Base-by-base conservation (phyloP, 116 monocot genomes). In the Dioscorea cayenensis region DNA sequence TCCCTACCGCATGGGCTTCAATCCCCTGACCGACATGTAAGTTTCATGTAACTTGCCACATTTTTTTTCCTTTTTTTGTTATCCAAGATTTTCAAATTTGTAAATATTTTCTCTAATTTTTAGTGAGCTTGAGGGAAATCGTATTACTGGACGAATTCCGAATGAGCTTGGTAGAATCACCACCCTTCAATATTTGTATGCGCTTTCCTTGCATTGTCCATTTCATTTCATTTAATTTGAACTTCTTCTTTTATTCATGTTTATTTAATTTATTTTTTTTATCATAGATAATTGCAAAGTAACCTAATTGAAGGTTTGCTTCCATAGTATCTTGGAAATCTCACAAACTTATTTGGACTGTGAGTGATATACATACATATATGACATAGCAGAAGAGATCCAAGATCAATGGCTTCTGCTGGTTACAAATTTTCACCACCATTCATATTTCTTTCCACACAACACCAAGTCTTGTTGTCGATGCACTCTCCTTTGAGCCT, bases 21-120 rank as follows among this genome's bases (percentile, higher is more conserved):
- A 84, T 90, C 71, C 77, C 75, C 82, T 90, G 5, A 32, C 70
- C 36, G 73, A 72, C 65, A 17, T 90, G 89, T 90, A 81, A 70
- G 52, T 60, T 49, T 55, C 5, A 2, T 25, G 1, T 25, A 25
- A 25, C 25, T 25, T 25, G 25, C 25, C 25, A 25, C n/a, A n/a
- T n/a, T n/a, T n/a, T n/a, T n/a, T n/a, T n/a, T n/a, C n/a, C n/a
- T 14, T 38, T 71, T 38, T 1, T n/a, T 37, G 12, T 3, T n/a
- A 16, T 66, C 38, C 38, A 6, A 38, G 9, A 0, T 6, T 38
- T 38, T 38, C 9, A 16, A 18, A 35, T n/a, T 19, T 14, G 7
- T 18, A 14, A 7, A 32, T 52, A 28, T 20, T 37, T 19, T 52
- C 16, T 18, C 19, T 49, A 17, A 29, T 25, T 27, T 27, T 1